Evolutionary conservation across 169 alveolate genomes (phyloP).

Genomic region (Plasmodium gonderi): DNA sequence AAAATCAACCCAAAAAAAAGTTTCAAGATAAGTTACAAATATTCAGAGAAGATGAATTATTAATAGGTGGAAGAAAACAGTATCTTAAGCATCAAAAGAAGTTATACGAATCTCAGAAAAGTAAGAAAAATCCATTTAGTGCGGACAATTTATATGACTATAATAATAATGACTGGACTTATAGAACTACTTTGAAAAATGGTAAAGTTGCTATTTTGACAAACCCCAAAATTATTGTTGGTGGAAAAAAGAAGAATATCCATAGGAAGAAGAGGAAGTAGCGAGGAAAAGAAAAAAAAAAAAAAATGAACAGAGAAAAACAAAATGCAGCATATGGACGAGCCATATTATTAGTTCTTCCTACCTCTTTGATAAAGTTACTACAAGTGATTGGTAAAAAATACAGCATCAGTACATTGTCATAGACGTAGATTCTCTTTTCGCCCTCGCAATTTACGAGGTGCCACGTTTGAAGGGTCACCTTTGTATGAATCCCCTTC

Average conservation of each 20-base stretch:
- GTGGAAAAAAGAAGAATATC: conserved; percentile 21
- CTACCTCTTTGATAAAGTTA: too few species aligned
- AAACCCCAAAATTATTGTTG: conserved; percentile 69
- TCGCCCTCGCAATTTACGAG: not conserved
- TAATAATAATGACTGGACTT: conserved; percentile 28
- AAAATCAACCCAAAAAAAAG: conserved; percentile 78
- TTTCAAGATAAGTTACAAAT: conserved; percentile 76
- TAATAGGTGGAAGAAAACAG: conserved; percentile 81
- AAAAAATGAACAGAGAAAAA: not conserved
- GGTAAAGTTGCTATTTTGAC: conserved; percentile 54
- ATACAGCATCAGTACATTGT: too few species aligned
- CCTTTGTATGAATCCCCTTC: not conserved
- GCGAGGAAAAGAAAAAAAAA: not conserved
- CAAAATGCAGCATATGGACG: too few species aligned
- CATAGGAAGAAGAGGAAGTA: conserved; percentile 23
- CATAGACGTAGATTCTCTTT: not conserved
- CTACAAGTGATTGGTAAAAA: too few species aligned
- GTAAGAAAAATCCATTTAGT: conserved; percentile 45
- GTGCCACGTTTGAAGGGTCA: not conserved
- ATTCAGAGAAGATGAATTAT: conserved; percentile 86
- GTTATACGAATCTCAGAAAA: conserved; percentile 57
- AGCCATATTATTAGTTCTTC: too few species aligned
- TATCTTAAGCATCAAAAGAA: conserved; percentile 75
- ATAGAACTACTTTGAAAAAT: conserved; percentile 59
- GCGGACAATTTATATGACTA: conserved; percentile 24